Evolutionary conservation across 2,329 filamentous ascomycete species (phyloP).

Genomic region (Arthrobotrys sphaeroides): DNA sequence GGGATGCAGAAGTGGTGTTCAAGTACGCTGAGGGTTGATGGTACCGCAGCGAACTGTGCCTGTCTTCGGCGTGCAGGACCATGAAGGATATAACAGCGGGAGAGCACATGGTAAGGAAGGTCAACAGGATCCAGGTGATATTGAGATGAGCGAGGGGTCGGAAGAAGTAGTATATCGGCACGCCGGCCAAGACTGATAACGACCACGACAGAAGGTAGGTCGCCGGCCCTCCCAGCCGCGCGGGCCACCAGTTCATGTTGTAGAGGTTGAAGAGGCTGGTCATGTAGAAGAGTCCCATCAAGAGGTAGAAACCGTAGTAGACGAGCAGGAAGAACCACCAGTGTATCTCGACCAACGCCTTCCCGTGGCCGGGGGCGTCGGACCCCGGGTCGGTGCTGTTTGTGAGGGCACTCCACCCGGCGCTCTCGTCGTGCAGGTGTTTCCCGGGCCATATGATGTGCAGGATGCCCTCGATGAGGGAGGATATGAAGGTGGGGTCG

Average conservation of each 20-base stretch:
- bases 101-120: slow-evolving; percentile 75
- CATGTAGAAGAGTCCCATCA: slow-evolving; percentile 75
- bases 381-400: slow-evolving; percentile 57
- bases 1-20: slow-evolving; percentile 4
- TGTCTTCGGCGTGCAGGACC: slow-evolving; percentile 72
- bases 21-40: slow-evolving; percentile 72
- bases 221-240: slow-evolving; percentile 71
- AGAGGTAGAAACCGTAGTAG: slow-evolving; percentile 75
- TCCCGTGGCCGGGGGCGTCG: slow-evolving; percentile 70
- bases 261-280: slow-evolving; percentile 78
- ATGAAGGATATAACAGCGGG: slow-evolving; percentile 73
- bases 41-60: slow-evolving; percentile 67
- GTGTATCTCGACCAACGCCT: slow-evolving; percentile 72
- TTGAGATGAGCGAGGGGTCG: slow-evolving; percentile 69
- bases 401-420: slow-evolving; percentile 50
- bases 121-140: slow-evolving; percentile 75
- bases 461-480: slow-evolving; percentile 50
- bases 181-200: slow-evolving; percentile 69
- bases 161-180: slow-evolving; percentile 68
- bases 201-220: slow-evolving; percentile 71
- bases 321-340: slow-evolving; percentile 78
- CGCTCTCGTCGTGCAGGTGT: slow-evolving; percentile 18
- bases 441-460: slow-evolving; percentile 45
- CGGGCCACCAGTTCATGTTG: slow-evolving; percentile 76
- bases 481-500: slow-evolving; percentile 7